Evolutionary conservation across 2,329 filamentous ascomycete genomes (phyloP), one percentile per base, ranked within the genome.

Genomic region (Diaporthe eres): DNA sequence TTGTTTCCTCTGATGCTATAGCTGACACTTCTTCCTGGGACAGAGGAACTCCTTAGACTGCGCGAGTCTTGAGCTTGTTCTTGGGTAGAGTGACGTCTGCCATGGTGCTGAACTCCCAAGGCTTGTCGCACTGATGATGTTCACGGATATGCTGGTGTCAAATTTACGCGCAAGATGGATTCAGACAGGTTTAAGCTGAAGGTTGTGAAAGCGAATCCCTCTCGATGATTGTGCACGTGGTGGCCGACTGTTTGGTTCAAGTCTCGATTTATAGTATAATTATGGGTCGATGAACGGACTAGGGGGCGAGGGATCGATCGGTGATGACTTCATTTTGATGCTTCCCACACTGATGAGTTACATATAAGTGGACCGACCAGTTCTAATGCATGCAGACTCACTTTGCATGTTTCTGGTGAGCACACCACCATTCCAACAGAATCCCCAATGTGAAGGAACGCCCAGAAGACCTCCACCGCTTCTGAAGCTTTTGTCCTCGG

Each of bases 1-100:
- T 80, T 49, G 77, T 77, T 77, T 83, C 82, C 53, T 78, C 72
- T 6, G 70, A 61, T 28, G 44, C 44, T 17, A 72, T 61, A 25
- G 31, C n/a, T 6, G 70, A 39, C 8, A 61, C n/a, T 19, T 63
- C 44, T 15, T 13, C 9, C n/a, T 72, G 70, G 4, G 44, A 61
- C 4, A 72, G 22, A 37, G 70, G 31, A 22, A n/a, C 42, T 1
- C 70, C 57, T 7, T 63, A n/a, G 3, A 53, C 70, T 12, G 70
- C 57, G 17, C 70, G 57, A 15, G 70, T 19, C 42, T 60, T 72
- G 44, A 72, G 31, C 28, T 72, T 31, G 42, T 72, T 34, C 57
- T 63, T 53, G 28, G 57, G 57, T 13, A 61, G 57, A 28, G 34
- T 49, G n/a, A 4, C 49, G n/a, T 60, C 44, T 17, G 57, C 57